Evolutionary conservation across 1,139 yeast species (phyloP).

Genomic region (Komagataea norvegica): DNA sequence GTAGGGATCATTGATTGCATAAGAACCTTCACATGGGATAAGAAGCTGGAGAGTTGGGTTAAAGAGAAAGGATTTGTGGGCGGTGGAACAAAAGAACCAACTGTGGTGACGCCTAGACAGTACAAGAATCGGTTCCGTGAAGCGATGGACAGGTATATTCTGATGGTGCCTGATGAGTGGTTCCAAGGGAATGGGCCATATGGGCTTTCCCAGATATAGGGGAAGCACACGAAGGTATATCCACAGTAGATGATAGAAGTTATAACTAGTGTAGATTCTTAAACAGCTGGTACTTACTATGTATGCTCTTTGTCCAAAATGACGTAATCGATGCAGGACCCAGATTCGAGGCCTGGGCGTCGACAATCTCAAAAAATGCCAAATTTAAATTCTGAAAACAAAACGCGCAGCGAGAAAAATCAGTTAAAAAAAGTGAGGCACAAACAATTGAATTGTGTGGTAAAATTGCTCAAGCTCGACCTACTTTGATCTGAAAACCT

Average conservation of each 20-base stretch:
- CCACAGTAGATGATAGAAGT: too few species aligned
- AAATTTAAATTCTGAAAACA: neutral
- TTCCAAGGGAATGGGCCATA: slow-evolving; percentile 35
- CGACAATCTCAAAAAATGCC: too few species aligned
- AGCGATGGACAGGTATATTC: slow-evolving; percentile 93
- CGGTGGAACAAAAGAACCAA: slow-evolving; percentile 88
- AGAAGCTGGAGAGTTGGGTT: slow-evolving; percentile 97
- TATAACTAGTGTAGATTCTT: too few species aligned
- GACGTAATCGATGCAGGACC: too few species aligned
- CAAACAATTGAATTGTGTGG: neutral
- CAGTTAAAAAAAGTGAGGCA: slow-evolving; percentile 1
- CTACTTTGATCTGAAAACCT: too few species aligned
- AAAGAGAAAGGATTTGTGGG: slow-evolving; percentile 89
- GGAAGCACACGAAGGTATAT: too few species aligned
- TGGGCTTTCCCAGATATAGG: slow-evolving; percentile 4
- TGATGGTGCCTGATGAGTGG: slow-evolving; percentile 93
- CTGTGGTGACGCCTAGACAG: slow-evolving; percentile 94
- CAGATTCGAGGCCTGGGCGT: too few species aligned
- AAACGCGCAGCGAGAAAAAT: neutral
- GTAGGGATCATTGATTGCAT: slow-evolving; percentile 97
- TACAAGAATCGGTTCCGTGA: slow-evolving; percentile 91
- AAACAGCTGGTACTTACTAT: too few species aligned
- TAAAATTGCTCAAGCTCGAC: too few species aligned
- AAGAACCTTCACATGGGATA: slow-evolving; percentile 97
- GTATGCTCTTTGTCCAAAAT: too few species aligned